Conservation (phyloP, 2,329 filamentous ascomycete species). For the Fusarium sp. region DNA sequence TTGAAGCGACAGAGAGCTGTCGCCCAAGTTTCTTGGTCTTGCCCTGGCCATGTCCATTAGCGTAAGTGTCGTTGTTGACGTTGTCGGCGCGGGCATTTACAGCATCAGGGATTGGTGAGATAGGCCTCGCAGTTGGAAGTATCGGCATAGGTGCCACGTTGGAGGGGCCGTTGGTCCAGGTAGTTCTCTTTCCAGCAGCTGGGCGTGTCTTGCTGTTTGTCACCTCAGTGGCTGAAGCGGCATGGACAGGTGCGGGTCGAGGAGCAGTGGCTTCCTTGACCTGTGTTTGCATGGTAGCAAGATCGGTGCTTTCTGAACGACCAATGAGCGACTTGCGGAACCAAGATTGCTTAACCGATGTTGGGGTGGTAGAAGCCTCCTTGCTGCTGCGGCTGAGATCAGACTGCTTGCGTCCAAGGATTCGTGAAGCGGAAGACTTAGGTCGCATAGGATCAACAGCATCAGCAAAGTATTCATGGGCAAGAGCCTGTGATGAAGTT, state of each 20-base stretch:
- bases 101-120: slow-evolving; percentile 95
- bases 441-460: slow-evolving; percentile 91
- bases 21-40: slow-evolving; percentile 93
- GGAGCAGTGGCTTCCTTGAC: slow-evolving; percentile 62
- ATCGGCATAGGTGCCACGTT: slow-evolving; percentile 94
- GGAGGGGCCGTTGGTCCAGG: slow-evolving; percentile 87
- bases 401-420: slow-evolving; percentile 91
- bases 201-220: slow-evolving; percentile 54
- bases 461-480: slow-evolving; percentile 94
- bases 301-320: slow-evolving; percentile 76
- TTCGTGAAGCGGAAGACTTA: slow-evolving; percentile 87
- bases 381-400: slow-evolving; percentile 78
- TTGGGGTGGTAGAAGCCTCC: slow-evolving; percentile 70
- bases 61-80: slow-evolving; percentile 64
- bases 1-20: slow-evolving; percentile 91
- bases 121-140: slow-evolving; percentile 90
- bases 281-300: slow-evolving; percentile 62
- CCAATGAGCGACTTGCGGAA: slow-evolving; percentile 95
- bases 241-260: slow-evolving; percentile 61
- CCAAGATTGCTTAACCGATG: slow-evolving; percentile 91
- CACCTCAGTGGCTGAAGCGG: slow-evolving; percentile 55
- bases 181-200: slow-evolving; percentile 82
- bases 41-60: slow-evolving; percentile 64
- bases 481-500: slow-evolving; percentile 92
- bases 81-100: slow-evolving; percentile 90